Conservation (phyloP, 1,139 yeast species). For the Pichia sp. region DNA sequence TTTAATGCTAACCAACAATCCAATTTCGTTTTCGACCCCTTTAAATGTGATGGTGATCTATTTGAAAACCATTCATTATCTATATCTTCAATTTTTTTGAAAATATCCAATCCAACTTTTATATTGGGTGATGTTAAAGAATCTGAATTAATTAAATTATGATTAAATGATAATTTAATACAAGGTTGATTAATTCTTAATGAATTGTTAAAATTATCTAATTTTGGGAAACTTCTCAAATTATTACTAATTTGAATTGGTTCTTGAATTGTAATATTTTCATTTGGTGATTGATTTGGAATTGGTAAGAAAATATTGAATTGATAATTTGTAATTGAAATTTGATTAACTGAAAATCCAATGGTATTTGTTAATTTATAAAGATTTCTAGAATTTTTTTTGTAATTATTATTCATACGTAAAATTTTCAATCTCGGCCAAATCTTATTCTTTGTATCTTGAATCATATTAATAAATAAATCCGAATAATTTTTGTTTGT, state of each 20-base stretch:
- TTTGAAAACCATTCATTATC: slow-evolving; percentile 17
- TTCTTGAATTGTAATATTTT: slow-evolving; percentile 11
- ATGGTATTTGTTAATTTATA: slow-evolving; percentile 19
- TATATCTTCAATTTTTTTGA: slow-evolving; percentile 7
- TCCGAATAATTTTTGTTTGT: slow-evolving; percentile 3
- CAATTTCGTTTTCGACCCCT: slow-evolving; percentile 10
- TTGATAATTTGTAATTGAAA: slow-evolving; percentile 13
- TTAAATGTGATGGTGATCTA: slow-evolving; percentile 6
- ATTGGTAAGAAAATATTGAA: slow-evolving; percentile 24
- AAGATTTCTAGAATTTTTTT: background rate
- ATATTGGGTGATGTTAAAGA: slow-evolving; percentile 14
- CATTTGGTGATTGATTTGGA: slow-evolving; percentile 18
- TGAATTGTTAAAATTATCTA: slow-evolving; percentile 1
- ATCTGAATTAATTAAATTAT: slow-evolving; percentile 12
- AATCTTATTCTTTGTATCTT: slow-evolving; percentile 1
- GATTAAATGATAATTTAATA: slow-evolving; percentile 14
- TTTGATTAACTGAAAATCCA: slow-evolving; percentile 21
- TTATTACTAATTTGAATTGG: slow-evolving; percentile 9
- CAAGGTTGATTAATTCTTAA: slow-evolving; percentile 13
- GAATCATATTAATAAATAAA: slow-evolving; percentile 2
- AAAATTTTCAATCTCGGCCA: slow-evolving; percentile 1
- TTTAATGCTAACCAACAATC: slow-evolving; percentile 18
- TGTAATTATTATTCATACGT: background rate
- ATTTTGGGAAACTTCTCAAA: slow-evolving; percentile 9
- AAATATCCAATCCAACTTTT: slow-evolving; percentile 12